Evolutionary conservation across 805 yeast species (phyloP).

Genomic region (Saccharomycopsis sp.): DNA sequence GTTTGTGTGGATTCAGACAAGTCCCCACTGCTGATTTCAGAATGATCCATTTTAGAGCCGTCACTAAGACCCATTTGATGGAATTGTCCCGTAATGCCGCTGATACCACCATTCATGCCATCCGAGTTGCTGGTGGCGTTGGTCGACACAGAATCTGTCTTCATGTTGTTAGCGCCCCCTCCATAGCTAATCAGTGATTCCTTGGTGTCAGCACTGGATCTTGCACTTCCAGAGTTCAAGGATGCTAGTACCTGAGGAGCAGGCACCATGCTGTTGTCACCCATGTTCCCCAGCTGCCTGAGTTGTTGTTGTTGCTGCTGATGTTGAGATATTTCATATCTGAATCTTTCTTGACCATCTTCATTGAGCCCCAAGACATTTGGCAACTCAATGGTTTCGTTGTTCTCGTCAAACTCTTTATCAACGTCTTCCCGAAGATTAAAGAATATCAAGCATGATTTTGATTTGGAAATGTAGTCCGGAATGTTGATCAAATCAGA

Average conservation of each 20-base stretch:
- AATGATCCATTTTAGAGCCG: no score
- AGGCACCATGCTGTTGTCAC: slow-evolving; percentile 1
- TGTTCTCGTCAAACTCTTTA: slow-evolving; percentile 22
- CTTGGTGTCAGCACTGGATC: slow-evolving; percentile 16
- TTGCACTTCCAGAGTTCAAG: slow-evolving; percentile 4
- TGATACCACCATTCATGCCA: not conserved
- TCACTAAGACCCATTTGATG: no score
- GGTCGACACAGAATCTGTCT: slow-evolving; percentile 16
- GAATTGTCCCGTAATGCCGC: not conserved
- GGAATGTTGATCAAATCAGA: slow-evolving; percentile 63
- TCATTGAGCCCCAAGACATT: slow-evolving; percentile 20
- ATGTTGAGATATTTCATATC: not conserved
- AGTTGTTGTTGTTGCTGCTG: no score
- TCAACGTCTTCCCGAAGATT: slow-evolving; percentile 37
- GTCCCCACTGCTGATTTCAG: no score
- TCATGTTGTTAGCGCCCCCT: slow-evolving; percentile 13
- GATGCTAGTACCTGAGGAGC: slow-evolving; percentile 2
- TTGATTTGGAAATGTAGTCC: slow-evolving; percentile 58
- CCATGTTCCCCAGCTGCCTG: not conserved
- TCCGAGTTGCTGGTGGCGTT: slow-evolving; percentile 16
- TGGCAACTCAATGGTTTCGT: slow-evolving; percentile 15
- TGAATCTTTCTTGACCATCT: slow-evolving; percentile 8
- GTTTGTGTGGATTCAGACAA: no score
- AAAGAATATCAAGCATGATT: slow-evolving; percentile 63
- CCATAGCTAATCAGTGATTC: slow-evolving; percentile 11